Base-by-base conservation (phyloP, 2,329 filamentous ascomycete species). In the Penicillium psychrosexuale region DNA sequence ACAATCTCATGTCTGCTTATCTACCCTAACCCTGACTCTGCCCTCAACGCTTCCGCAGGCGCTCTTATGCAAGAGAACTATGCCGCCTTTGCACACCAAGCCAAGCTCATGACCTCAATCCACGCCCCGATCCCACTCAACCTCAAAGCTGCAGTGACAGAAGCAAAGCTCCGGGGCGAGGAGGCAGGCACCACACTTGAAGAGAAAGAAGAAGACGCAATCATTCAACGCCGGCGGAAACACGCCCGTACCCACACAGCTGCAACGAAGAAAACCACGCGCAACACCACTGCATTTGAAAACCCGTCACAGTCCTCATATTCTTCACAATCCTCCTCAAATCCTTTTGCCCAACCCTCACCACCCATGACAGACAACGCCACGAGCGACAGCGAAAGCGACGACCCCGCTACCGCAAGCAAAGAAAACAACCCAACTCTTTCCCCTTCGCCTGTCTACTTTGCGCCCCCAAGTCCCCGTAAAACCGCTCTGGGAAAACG, bases 1-100 rank as follows among this genome's bases (percentile, higher is more conserved):
- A 82, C 83, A 0, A 85, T 87, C 53, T 81, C 78, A 2, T 86
- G 84, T 69, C 72, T 87, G 24, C 71, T 87, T 28, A 84, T 87
- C 51, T 80, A 85, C 51, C 84, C 84, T 1, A 86, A 86, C 62
- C 83, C 84, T 0, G 84, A 84, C 58, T 85, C 82, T 53, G 84
- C 84, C 8, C 70, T 87, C 58, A 87, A 87, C 61, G 80, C 82
- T 9, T 79, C 81, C 24, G 83, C 84, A 12, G 84, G 84, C 2
- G 78, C 79, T 31, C 65, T 86, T 56, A 74, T 83, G 7, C 81
- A 83, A 57, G 82, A 84, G 53, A 80, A 85, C 61, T 87, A 82
- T 68, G 77, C 78, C 5, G 76, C 75, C 0, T 87, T 84, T 63
- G 78, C 79, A 46, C 74, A 79, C 47, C 74, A 84, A 55, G 84